A percentile compares a stretch with the other conserved stretches of the same genome.
These are phyloP conservation scores for Colletotrichum sp. DNA, from an alignment of 2,329 filamentous ascomycete species.

Conservation along the genomic window DNA sequence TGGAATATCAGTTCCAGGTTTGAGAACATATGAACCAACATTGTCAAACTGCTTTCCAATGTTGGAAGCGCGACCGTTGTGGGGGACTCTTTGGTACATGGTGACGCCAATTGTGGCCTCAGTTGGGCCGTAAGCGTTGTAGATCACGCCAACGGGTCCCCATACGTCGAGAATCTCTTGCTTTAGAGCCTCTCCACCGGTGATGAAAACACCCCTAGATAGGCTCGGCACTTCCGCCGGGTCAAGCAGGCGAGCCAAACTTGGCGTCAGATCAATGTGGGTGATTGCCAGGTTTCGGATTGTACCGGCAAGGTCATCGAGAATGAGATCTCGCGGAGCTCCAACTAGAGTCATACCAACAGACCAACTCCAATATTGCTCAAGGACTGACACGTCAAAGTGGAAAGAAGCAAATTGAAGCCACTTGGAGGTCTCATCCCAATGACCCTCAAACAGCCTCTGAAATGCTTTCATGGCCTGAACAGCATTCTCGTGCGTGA, in stretches of 20 bases:
- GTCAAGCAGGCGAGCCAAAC: slow-evolving; percentile 77
- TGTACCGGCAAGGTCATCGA: slow-evolving; percentile 79
- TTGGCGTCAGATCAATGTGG: slow-evolving; percentile 91
- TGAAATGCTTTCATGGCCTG: slow-evolving; percentile 91
- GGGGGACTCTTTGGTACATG: slow-evolving; percentile 82
- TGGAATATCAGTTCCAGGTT: slow-evolving; percentile 70
- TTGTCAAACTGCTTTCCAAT: slow-evolving; percentile 89
- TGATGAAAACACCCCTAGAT: slow-evolving; percentile 87
- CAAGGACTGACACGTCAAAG: slow-evolving; percentile 91
- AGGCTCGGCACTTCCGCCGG: slow-evolving; percentile 83
- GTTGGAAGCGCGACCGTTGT: slow-evolving; percentile 81
- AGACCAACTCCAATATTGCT: slow-evolving; percentile 96
- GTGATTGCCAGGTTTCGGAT: slow-evolving; percentile 79
- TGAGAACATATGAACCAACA: slow-evolving; percentile 82
- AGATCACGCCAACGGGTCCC: slow-evolving; percentile 81
- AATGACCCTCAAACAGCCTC: slow-evolving; percentile 75
- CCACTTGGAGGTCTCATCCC: slow-evolving; percentile 78
- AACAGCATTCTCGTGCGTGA: slow-evolving; percentile 87
- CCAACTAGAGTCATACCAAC: slow-evolving; percentile 85
- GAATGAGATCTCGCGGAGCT: slow-evolving; percentile 81
- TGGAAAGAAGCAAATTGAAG: slow-evolving; percentile 94
- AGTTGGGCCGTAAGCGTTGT: slow-evolving; percentile 92
- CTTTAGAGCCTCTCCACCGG: slow-evolving; percentile 85
- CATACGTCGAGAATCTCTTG: slow-evolving; percentile 88
- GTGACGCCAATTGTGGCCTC: slow-evolving; percentile 94